Conservation (phyloP, 2,329 filamentous ascomycete species). For the Ceratocystis colombiana region DNA sequence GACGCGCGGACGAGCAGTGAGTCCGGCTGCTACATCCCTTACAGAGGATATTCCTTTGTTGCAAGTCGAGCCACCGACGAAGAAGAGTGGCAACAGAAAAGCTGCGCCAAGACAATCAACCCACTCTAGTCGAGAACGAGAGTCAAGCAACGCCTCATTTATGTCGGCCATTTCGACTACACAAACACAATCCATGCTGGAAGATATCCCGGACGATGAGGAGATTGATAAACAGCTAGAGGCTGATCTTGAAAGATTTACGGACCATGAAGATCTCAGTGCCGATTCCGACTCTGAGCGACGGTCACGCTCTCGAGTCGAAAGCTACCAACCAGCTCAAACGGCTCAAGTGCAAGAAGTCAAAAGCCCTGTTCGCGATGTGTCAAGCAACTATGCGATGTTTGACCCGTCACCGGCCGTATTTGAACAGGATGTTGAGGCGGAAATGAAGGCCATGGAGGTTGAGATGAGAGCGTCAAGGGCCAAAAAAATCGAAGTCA, state of each 20-base stretch:
- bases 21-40: constrained; percentile 34
- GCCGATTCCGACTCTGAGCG: constrained; percentile 41
- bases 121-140: constrained; percentile 19
- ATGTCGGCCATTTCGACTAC: constrained; percentile 44
- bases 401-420: constrained; percentile 41
- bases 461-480: constrained; percentile 38
- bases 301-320: constrained; percentile 28
- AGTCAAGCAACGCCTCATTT: constrained; percentile 39
- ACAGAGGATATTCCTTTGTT: background rate
- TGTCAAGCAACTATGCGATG: constrained; percentile 39
- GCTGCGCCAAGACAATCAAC: constrained; percentile 37
- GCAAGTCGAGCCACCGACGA: constrained; percentile 26
- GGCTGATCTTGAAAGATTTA: constrained; percentile 50
- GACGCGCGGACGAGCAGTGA: constrained; percentile 43
- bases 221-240: constrained; percentile 58
- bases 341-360: background rate
- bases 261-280: constrained; percentile 43
- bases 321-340: constrained; percentile 28
- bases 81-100: constrained; percentile 34
- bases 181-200: constrained; percentile 34
- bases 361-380: background rate
- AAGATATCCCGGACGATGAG: constrained; percentile 46
- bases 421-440: constrained; percentile 42
- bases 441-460: constrained; percentile 42
- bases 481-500: constrained; percentile 28